phyloP scores from a whole-genome alignment of 2,329 filamentous ascomycete species.

The Coniosporium tulheliwenetii region DNA sequence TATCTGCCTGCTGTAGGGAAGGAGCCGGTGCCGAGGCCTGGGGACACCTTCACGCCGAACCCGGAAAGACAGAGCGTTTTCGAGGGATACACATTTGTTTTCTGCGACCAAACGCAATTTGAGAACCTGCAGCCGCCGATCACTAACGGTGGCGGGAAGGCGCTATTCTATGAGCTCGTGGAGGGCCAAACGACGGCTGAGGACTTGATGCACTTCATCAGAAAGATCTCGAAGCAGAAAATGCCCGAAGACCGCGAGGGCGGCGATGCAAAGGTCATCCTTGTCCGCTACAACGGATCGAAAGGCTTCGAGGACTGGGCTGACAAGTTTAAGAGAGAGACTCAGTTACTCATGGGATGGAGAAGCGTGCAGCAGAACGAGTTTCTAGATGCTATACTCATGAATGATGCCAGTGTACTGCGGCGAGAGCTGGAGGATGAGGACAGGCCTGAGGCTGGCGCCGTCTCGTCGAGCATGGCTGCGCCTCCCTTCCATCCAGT shows the following conservation, averaged over 20 bases:
- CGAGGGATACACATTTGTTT: conserved; percentile 76
- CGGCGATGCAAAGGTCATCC: conserved; percentile 56
- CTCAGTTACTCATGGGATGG: conserved; percentile 62
- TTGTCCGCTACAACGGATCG: conserved; percentile 53
- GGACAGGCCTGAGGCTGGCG: conserved; percentile 11
- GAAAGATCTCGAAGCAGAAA: conserved; percentile 58
- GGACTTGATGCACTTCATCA: conserved; percentile 67
- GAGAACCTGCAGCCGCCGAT: conserved; percentile 61
- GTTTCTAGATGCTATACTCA: conserved; percentile 78
- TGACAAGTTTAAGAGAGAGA: conserved; percentile 47
- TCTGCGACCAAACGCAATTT: conserved; percentile 62
- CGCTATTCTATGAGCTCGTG: conserved; percentile 47
- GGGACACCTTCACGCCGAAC: conserved; percentile 59
- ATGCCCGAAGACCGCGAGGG: conserved; percentile 21
- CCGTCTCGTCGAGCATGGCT: no score
- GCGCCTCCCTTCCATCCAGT: no score
- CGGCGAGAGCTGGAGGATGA: conserved; percentile 47
- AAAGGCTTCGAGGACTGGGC: conserved; percentile 48
- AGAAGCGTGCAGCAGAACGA: conserved; percentile 78
- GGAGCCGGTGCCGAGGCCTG: conserved; percentile 55
- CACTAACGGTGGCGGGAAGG: conserved; percentile 69
- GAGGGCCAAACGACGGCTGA: conserved; percentile 50
- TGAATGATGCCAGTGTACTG: conserved; percentile 58
- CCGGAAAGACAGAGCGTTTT: conserved; percentile 54
- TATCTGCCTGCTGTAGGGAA: conserved; percentile 60